Evolutionary conservation across 1,284 basidiomycete genomes (phyloP).

Genomic region (Cryptococcus sp.): DNA sequence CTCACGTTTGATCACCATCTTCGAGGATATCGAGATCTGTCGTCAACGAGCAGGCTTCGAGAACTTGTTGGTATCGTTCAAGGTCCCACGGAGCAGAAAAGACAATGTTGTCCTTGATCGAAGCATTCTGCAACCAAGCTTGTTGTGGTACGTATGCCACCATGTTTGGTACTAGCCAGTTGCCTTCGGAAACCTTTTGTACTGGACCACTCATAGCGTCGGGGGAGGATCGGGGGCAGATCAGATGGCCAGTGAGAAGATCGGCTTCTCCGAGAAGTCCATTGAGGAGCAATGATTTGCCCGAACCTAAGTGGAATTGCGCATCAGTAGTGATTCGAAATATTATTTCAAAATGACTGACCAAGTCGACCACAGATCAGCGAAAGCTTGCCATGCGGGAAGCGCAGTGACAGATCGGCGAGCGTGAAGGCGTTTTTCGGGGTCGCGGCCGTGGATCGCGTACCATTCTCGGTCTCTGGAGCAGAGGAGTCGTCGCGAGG

Average conservation of each 20-base stretch:
- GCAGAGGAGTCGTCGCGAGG: slow-evolving; percentile 63
- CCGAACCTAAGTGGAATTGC: slow-evolving; percentile 61
- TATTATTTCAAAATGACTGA: slow-evolving; percentile 5
- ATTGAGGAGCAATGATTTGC: slow-evolving; percentile 75
- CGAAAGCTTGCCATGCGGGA: slow-evolving; percentile 74
- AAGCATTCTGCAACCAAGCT: slow-evolving; percentile 76
- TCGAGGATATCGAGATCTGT: slow-evolving; percentile 87
- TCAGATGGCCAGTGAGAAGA: slow-evolving; percentile 65
- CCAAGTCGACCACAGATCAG: slow-evolving; percentile 71
- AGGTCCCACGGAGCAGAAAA: slow-evolving; percentile 82
- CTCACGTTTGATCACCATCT: slow-evolving; percentile 80
- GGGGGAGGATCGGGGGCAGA: slow-evolving; percentile 80
- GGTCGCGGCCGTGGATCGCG: slow-evolving; percentile 65
- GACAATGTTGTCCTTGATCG: slow-evolving; percentile 90
- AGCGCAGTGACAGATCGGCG: slow-evolving; percentile 73
- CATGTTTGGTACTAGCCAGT: slow-evolving; percentile 75
- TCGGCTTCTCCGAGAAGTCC: slow-evolving; percentile 91
- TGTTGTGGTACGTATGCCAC: slow-evolving; percentile 87
- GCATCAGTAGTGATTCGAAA: not conserved
- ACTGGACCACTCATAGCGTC: slow-evolving; percentile 67
- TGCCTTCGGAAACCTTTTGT: slow-evolving; percentile 54
- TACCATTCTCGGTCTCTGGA: slow-evolving; percentile 5
- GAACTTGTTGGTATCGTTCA: slow-evolving; percentile 72
- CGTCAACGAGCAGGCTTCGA: slow-evolving; percentile 74
- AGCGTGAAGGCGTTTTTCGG: slow-evolving; percentile 77